Evolutionary conservation across 352 stramenopile species (phyloP).

Genomic region (Elongisporangium undulatum): DNA sequence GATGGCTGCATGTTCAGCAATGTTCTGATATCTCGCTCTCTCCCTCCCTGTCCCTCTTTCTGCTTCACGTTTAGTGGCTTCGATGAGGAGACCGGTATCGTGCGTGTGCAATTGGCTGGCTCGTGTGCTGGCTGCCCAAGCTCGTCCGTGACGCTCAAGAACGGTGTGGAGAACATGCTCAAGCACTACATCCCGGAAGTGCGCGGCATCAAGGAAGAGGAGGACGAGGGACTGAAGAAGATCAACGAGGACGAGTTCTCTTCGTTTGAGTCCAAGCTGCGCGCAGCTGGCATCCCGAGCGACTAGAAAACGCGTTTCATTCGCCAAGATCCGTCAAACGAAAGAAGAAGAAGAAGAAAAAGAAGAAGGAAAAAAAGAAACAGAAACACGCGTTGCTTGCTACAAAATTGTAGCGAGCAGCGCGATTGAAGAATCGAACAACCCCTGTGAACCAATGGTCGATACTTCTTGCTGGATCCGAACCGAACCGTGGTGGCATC

Average conservation of each 20-base stretch:
- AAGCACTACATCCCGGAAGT: constrained; percentile 99
- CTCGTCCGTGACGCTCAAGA: constrained; percentile 98
- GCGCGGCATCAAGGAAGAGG: constrained; percentile 70
- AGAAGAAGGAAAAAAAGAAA: constrained; percentile 18
- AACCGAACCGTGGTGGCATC: neutral
- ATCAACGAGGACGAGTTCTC: constrained; percentile 81
- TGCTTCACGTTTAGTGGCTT: constrained; percentile 69
- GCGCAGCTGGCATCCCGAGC: constrained; percentile 74
- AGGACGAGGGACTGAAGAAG: constrained; percentile 73
- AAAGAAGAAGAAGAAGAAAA: constrained; percentile 4
- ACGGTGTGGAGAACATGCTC: constrained; percentile 99
- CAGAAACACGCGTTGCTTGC: no score
- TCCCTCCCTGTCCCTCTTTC: neutral
- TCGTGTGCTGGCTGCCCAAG: constrained; percentile 97
- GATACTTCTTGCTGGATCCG: neutral
- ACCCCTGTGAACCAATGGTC: neutral
- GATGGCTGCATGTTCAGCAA: neutral
- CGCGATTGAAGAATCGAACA: neutral
- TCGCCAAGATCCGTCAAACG: constrained; percentile 6
- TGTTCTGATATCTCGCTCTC: neutral
- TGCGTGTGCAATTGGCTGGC: constrained; percentile 89
- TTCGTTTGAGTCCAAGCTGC: constrained; percentile 79
- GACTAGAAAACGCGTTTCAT: constrained; percentile 31
- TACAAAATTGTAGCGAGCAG: neutral
- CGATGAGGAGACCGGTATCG: constrained; percentile 92